Evolutionary conservation across 2,329 filamentous ascomycete species (phyloP), one percentile per base, ranked within the genome.

Genomic region (Pseudogymnoascus sp.): DNA sequence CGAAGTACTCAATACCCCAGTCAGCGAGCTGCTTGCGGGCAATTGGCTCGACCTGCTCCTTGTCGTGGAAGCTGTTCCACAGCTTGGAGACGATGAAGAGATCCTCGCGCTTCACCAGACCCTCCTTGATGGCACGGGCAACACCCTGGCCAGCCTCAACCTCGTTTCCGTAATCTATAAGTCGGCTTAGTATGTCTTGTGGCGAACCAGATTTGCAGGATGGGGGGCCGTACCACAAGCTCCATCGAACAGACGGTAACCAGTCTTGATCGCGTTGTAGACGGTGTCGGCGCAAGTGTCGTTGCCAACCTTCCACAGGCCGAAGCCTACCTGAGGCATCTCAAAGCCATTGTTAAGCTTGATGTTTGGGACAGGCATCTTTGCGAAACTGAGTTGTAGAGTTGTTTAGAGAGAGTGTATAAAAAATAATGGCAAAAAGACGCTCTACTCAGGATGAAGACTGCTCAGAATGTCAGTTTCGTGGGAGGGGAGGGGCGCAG

Each of bases 31-130:
- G 89, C 73, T 87, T 87, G 75, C 84, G 84, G 76, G 80, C 83
- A 73, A 94, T 91, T 64, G 86, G 86, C 77, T 88, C 85, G 66
- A 93, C 90, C 70, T 83, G 82, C 69, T 93, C 87, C 70, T 81
- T 82, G 71, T 93, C 88, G 80, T 96, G 91, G 84, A 92, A 96
- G 68, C 87, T 87, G 80, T 93, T 92, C 91, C 92, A 96, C 64
- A 96, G 87, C 82, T 96, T 96, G 77, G 88, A 91, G 67, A 92
- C 89, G 73, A 96, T 86, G 84, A 96, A 96, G 74, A 96, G 88
- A 23, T 96, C 91, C 76, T 90, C 85, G 65, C 90, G 88, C 80
- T 87, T 91, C 69, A 92, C 89, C 64, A 93, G 76, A 47, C 90
- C 89, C 8, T 94, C 90, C 73, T 88, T 83, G 77, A 94, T 91